Conservation (phyloP, 805 yeast species). For the Lachancea kluyveri region DNA sequence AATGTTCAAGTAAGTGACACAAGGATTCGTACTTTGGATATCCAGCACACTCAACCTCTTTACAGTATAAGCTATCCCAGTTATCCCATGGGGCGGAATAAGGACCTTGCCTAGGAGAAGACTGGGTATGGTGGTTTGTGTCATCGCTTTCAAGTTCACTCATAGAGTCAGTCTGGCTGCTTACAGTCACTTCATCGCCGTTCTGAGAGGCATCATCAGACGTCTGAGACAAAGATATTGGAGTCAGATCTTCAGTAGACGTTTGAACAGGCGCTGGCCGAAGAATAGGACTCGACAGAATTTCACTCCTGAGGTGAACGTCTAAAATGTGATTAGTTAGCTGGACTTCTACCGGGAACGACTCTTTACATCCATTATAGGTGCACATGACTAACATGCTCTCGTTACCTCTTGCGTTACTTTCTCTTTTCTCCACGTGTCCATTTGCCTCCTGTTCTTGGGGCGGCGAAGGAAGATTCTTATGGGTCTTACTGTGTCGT, state of each 20-base stretch:
- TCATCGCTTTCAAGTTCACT: conserved; percentile 1
- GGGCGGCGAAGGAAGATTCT: conserved; percentile 18
- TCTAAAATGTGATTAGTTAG: conserved; percentile 4
- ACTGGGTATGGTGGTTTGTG: neutral
- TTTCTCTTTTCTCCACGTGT: no score
- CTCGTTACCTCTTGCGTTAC: neutral
- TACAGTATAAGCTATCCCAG: conserved; percentile 14
- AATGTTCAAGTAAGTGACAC: conserved; percentile 19
- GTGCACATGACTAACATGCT: conserved; percentile 1
- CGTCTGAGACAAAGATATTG: no score
- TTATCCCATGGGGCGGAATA: conserved; percentile 1
- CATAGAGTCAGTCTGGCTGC: neutral
- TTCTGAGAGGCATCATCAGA: neutral
- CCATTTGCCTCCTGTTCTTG: neutral
- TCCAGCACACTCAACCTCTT: conserved; percentile 6
- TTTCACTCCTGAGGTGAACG: conserved; percentile 1
- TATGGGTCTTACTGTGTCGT: conserved; percentile 56
- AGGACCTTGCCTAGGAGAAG: neutral
- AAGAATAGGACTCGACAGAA: no score
- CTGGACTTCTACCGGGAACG: neutral
- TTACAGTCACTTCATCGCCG: neutral
- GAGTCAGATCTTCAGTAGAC: no score
- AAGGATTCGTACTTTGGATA: conserved; percentile 10
- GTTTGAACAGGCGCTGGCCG: no score
- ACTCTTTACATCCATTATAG: conserved; percentile 1